A percentile compares a stretch with the other conserved stretches of the same genome.
Evolutionary conservation across 2,329 filamentous ascomycete genomes (phyloP).

Genomic region (Byssochlamys sp.): DNA sequence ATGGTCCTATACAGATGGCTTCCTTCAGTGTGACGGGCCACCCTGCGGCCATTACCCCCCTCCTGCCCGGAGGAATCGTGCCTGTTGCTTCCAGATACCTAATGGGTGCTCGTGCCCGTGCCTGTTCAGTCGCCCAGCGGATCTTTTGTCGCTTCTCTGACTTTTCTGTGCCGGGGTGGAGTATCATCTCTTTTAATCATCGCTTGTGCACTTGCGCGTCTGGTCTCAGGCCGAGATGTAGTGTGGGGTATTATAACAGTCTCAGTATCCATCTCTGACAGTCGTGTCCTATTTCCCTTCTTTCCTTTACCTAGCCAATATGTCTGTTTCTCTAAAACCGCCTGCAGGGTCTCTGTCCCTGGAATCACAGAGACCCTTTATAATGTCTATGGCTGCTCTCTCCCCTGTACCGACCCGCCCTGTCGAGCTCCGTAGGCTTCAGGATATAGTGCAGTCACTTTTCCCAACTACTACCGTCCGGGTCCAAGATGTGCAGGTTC

Average conservation of each 20-base stretch:
- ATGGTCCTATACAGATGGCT: background rate
- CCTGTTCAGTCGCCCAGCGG: background rate
- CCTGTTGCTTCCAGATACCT: background rate
- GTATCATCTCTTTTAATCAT: background rate
- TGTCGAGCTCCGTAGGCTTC: constrained; percentile 16
- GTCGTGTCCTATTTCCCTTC: background rate
- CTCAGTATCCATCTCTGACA: background rate
- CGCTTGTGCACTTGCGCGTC: background rate
- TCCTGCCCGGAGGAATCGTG: background rate
- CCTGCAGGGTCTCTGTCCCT: constrained; percentile 1
- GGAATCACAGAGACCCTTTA: constrained; percentile 4
- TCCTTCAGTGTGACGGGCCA: background rate
- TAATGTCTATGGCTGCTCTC: background rate
- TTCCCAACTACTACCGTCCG: constrained; percentile 23
- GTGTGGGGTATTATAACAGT: background rate
- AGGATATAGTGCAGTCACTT: constrained; percentile 20
- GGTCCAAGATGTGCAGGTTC: constrained; percentile 16
- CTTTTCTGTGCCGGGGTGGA: background rate
- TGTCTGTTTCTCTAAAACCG: background rate
- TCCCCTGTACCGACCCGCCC: constrained; percentile 1
- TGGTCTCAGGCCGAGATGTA: background rate
- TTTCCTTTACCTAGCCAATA: background rate
- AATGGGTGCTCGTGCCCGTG: background rate
- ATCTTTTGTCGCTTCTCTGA: background rate
- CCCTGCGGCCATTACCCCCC: background rate